Percentiles rank a stretch among this genome's conserved stretches.
Conservation (phyloP, 2,329 filamentous ascomycete species). For the Sordariomycetes sp. region DNA sequence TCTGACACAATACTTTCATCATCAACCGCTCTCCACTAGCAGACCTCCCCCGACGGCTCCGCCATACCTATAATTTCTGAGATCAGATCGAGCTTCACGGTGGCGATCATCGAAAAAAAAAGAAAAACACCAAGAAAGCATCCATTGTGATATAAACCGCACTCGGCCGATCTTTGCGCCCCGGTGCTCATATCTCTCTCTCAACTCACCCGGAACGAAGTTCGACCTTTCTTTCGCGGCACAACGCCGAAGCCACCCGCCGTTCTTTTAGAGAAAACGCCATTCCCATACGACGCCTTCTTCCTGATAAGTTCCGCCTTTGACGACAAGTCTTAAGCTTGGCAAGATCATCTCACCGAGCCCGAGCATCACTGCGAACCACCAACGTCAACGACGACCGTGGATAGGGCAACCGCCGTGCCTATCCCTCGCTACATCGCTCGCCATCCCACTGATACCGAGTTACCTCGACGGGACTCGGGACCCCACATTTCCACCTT, state of each 20-base stretch:
- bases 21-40: neutral
- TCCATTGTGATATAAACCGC: too few species aligned
- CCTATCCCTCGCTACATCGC: neutral
- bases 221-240: neutral
- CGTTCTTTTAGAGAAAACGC: neutral
- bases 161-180: too few species aligned
- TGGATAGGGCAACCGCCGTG: neutral
- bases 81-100: neutral
- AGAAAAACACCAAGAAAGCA: too few species aligned
- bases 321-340: neutral
- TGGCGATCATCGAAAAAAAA: too few species aligned
- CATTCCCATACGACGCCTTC: neutral
- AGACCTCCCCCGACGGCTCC: neutral
- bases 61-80: neutral
- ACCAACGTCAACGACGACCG: neutral
- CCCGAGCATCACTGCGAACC: neutral
- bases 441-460: neutral
- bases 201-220: too few species aligned
- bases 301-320: neutral
- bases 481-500: neutral
- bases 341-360: neutral
- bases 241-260: neutral
- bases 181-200: neutral
- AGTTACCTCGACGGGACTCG: neutral
- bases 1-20: neutral